Conservation (phyloP, 805 yeast genomes). For the Hermanozyma aechmeae region DNA sequence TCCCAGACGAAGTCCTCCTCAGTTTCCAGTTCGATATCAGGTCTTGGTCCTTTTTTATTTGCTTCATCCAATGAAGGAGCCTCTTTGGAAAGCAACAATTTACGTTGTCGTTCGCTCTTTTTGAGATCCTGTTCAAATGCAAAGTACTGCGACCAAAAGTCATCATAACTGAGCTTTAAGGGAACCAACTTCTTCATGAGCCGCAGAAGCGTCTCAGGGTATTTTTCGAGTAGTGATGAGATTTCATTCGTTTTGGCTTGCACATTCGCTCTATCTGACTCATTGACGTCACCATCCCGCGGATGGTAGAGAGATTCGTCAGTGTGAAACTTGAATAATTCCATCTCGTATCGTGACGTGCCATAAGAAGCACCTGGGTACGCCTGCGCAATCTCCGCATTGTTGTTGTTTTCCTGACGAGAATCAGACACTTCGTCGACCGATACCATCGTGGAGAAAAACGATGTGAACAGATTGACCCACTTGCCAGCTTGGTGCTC, state of each 20-base stretch:
- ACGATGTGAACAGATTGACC: slow-evolving; percentile 48
- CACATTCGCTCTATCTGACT: slow-evolving; percentile 25
- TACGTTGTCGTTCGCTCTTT: slow-evolving; percentile 57
- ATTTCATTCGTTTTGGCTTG: slow-evolving; percentile 44
- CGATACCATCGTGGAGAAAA: slow-evolving; percentile 33
- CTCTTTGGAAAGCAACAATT: slow-evolving; percentile 41
- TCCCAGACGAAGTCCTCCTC: slow-evolving; percentile 47
- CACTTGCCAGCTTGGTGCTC: slow-evolving; percentile 63
- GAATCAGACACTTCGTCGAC: slow-evolving; percentile 8
- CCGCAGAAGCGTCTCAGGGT: slow-evolving; percentile 39
- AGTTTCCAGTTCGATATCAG: slow-evolving; percentile 28
- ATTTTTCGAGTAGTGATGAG: slow-evolving; percentile 34
- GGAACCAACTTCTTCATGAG: slow-evolving; percentile 65
- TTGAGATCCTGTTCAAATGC: slow-evolving; percentile 42
- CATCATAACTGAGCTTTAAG: slow-evolving; percentile 41
- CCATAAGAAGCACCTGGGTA: slow-evolving; percentile 17
- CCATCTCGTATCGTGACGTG: slow-evolving; percentile 28
- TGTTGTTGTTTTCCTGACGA: slow-evolving; percentile 1
- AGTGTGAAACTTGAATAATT: slow-evolving; percentile 31
- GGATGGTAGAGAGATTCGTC: slow-evolving; percentile 12
- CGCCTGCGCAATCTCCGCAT: too few relatives aligned
- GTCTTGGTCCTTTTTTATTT: slow-evolving; percentile 19
- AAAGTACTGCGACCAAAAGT: slow-evolving; percentile 74
- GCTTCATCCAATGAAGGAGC: slow-evolving; percentile 2
- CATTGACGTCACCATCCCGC: too few relatives aligned